Conservation (phyloP, 371 early-diverging fungal species). For the Nosema granulosis region DNA sequence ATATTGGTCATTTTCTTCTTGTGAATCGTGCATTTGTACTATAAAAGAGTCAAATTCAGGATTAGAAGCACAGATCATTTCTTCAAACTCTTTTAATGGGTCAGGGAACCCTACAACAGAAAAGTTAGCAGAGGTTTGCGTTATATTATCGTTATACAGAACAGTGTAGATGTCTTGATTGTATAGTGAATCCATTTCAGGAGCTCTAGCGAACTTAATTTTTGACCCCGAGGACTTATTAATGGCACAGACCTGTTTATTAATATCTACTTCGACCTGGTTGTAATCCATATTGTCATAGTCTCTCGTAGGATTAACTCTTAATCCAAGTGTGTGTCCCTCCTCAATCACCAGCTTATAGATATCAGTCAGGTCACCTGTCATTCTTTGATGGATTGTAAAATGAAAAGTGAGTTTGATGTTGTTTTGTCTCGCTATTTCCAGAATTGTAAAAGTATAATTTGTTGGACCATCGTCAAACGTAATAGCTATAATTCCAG, state of each 20-base stretch:
- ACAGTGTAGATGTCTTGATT: slow-evolving; percentile 51
- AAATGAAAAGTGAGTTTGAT: slow-evolving; percentile 62
- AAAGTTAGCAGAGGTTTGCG: slow-evolving; percentile 59
- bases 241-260: slow-evolving; percentile 54
- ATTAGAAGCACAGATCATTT: slow-evolving; percentile 43
- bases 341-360: slow-evolving; percentile 55
- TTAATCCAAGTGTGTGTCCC: slow-evolving; percentile 64
- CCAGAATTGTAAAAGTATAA: slow-evolving; percentile 52
- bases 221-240: slow-evolving; percentile 41
- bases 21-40: slow-evolving; percentile 61
- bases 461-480: slow-evolving; percentile 66
- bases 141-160: slow-evolving; percentile 57
- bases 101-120: slow-evolving; percentile 58
- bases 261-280: slow-evolving; percentile 58
- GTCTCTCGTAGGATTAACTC: slow-evolving; percentile 61
- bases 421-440: slow-evolving; percentile 42
- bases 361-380: slow-evolving; percentile 40
- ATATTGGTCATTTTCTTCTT: slow-evolving; percentile 55
- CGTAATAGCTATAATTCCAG: slow-evolving; percentile 62
- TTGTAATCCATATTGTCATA: slow-evolving; percentile 51
- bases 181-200: slow-evolving; percentile 46
- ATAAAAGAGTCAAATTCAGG: slow-evolving; percentile 64
- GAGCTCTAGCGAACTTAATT: slow-evolving; percentile 60
- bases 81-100: slow-evolving; percentile 41
- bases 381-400: slow-evolving; percentile 53